Evolutionary conservation across 2,329 filamentous ascomycete genomes (phyloP).

Genomic region (Furcasterigmium sp.): DNA sequence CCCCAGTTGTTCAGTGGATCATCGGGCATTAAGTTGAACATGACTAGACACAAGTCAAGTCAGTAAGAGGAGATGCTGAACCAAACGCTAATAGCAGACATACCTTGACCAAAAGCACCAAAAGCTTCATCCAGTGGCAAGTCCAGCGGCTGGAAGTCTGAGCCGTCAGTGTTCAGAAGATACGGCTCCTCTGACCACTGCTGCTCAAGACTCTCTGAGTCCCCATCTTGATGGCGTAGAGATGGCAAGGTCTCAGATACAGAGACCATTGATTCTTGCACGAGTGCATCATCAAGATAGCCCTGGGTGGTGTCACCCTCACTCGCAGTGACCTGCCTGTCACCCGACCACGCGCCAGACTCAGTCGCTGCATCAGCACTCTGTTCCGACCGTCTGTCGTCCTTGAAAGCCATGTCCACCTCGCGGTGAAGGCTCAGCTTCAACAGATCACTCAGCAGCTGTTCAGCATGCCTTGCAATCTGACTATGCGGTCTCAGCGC

Average conservation of each 20-base stretch:
- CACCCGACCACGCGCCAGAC: neutral
- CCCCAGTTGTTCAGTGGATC: conserved; percentile 8
- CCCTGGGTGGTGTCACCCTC: no score
- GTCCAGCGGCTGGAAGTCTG: conserved; percentile 5
- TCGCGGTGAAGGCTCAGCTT: conserved; percentile 14
- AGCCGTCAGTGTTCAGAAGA: neutral
- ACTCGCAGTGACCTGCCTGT: no score
- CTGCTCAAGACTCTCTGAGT: neutral
- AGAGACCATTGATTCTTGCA: no score
- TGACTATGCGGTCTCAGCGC: conserved; percentile 15
- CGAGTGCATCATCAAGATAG: no score
- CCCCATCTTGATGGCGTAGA: no score
- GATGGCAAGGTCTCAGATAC: no score
- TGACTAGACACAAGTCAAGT: conserved; percentile 1
- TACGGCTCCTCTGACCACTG: conserved; percentile 1
- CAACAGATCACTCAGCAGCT: conserved; percentile 19
- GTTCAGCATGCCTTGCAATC: conserved; percentile 19
- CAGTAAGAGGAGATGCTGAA: neutral
- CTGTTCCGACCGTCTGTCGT: conserved; percentile 1
- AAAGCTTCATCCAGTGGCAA: conserved; percentile 10
- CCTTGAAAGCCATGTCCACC: conserved; percentile 8
- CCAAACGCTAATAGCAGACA: no score
- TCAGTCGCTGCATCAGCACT: neutral
- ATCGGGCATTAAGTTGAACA: conserved; percentile 8
- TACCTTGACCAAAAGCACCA: conserved; percentile 10